Percentiles rank a stretch among this genome's conserved stretches.
phyloP scores from a whole-genome alignment of 2,329 filamentous ascomycete species.

The Ascochyta clinopodiicola region DNA sequence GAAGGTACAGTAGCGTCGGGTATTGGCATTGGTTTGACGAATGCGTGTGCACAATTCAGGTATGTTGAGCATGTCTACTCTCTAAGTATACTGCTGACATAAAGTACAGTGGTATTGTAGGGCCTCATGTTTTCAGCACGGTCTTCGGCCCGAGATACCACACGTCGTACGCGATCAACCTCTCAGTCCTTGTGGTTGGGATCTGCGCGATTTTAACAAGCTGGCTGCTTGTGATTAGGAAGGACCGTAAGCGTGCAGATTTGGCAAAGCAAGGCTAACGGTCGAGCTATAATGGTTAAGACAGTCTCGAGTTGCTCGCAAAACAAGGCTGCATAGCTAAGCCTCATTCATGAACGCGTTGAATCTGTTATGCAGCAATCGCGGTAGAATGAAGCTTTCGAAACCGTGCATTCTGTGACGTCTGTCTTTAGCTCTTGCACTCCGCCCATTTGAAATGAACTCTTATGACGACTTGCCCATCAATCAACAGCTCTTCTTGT shows the following conservation, averaged over 20 bases:
- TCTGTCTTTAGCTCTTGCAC: neutral
- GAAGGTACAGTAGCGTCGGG: slow-evolving; percentile 29
- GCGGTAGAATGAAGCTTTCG: neutral
- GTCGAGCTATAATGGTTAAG: neutral
- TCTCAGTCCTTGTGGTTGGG: slow-evolving; percentile 26
- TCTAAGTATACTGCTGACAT: neutral
- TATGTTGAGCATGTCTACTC: slow-evolving; percentile 1
- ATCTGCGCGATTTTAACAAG: slow-evolving; percentile 25
- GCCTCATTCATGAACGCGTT: neutral
- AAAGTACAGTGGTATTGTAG: slow-evolving; percentile 22
- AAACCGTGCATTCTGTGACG: neutral
- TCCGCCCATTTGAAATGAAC: neutral
- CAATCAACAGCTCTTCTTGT: neutral
- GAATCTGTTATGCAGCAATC: neutral
- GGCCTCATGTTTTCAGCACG: slow-evolving; percentile 28
- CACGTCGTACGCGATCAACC: slow-evolving; percentile 25
- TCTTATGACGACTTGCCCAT: neutral
- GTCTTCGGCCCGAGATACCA: slow-evolving; percentile 28
- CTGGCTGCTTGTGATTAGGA: slow-evolving; percentile 21
- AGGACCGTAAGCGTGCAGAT: slow-evolving; percentile 15
- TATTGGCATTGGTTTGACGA: slow-evolving; percentile 28
- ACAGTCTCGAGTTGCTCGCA: neutral
- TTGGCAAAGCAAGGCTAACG: neutral
- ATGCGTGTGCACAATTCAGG: slow-evolving; percentile 29
- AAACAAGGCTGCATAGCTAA: neutral